These are phyloP conservation scores for Agarophyton chilense DNA, from an alignment of 23 red algal genomes.

Conservation along the genomic window DNA sequence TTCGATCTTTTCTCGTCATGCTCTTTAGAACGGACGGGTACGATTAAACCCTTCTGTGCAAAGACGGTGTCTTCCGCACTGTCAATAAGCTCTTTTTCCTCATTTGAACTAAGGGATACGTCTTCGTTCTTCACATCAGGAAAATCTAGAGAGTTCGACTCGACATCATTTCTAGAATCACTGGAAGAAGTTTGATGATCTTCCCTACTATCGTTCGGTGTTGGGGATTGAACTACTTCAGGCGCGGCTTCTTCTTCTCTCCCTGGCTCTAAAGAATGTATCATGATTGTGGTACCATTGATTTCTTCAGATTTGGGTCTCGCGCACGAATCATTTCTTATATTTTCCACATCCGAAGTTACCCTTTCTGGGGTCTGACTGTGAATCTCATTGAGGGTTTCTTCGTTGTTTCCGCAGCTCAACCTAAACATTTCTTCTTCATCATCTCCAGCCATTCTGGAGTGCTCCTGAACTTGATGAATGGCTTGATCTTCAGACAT, in stretches of 20 bases:
- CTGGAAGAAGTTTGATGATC: neutral
- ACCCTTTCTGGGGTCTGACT: neutral
- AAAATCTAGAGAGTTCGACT: neutral
- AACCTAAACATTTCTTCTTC: neutral
- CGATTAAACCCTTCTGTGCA: constrained; percentile 1
- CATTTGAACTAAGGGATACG: neutral
- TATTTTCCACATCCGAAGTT: neutral
- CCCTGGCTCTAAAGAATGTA: neutral
- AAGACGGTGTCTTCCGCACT: neutral
- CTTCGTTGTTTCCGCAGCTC: neutral
- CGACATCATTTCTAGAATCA: neutral
- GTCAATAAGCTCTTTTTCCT: neutral
- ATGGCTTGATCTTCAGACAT: neutral
- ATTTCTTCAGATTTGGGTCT: too few relatives aligned
- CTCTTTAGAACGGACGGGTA: neutral
- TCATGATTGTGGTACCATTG: neutral
- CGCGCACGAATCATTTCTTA: neutral
- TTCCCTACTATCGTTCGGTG: neutral
- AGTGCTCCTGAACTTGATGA: neutral
- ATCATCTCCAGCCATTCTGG: neutral
- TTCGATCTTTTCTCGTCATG: neutral
- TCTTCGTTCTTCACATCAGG: neutral
- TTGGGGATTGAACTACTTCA: neutral
- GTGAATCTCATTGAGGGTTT: neutral
- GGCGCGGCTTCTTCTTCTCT: neutral